Percentiles rank a stretch among this genome's conserved stretches.
phyloP scores from a whole-genome alignment of 2,329 filamentous ascomycete genomes.

The Talaromyces albobiverticillius region DNA sequence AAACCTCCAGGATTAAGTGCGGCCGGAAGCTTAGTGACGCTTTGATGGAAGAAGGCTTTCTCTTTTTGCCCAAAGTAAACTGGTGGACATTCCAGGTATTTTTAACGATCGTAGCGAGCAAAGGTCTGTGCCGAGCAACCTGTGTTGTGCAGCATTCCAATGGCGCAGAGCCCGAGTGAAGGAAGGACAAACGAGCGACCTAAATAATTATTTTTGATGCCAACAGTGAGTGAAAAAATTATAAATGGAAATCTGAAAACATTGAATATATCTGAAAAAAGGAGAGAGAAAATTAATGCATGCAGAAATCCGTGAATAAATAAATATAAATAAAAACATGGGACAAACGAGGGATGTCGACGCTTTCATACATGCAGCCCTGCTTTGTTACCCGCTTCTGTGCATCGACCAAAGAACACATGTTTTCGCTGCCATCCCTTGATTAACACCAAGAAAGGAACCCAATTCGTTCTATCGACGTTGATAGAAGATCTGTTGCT shows the following conservation, averaged over 20 bases:
- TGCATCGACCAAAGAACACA: too few relatives aligned
- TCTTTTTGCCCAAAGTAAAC: background rate
- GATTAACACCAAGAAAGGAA: too few relatives aligned
- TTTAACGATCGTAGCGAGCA: background rate
- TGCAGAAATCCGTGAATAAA: background rate
- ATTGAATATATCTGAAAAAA: background rate
- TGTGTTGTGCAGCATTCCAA: background rate
- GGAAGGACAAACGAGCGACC: background rate
- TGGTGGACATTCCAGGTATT: background rate
- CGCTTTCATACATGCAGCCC: too few relatives aligned
- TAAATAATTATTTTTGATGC: background rate
- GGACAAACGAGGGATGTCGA: too few relatives aligned
- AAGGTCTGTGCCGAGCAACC: background rate
- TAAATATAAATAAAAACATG: background rate
- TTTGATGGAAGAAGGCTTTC: background rate
- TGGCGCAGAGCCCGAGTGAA: background rate
- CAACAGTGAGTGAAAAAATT: background rate
- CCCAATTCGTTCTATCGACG: too few relatives aligned
- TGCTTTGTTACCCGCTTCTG: too few relatives aligned
- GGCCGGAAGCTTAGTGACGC: conserved; percentile 1
- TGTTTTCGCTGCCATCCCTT: too few relatives aligned
- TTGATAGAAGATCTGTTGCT: too few relatives aligned
- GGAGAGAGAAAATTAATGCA: background rate
- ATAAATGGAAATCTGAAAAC: background rate
- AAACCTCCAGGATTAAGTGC: background rate